Evolutionary conservation across 495 filamentous ascomycete genomes (phyloP).

Genomic region (Tuber microsphaerosporum): DNA sequence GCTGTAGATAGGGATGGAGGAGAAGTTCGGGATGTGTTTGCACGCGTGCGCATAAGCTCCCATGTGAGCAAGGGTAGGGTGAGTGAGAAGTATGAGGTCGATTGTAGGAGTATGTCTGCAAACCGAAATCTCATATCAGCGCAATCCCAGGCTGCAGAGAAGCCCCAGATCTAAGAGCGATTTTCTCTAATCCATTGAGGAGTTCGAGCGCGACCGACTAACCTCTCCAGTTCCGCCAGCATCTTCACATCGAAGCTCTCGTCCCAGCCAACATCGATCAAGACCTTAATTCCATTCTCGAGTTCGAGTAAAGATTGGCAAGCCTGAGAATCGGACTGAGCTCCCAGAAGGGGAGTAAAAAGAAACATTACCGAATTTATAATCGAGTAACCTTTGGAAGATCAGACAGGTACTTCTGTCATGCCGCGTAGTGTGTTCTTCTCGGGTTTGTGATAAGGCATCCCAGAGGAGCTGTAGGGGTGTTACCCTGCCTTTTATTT

Average conservation of each 20-base stretch:
- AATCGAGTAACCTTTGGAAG: neutral
- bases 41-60: conserved; percentile 95
- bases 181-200: neutral
- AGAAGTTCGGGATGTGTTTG: conserved; percentile 88
- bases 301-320: conserved; percentile 93
- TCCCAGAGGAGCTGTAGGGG: neutral
- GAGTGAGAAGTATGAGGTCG: conserved; percentile 88
- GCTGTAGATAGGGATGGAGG: conserved; percentile 89
- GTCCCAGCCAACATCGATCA: conserved; percentile 95
- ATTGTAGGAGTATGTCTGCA: conserved; percentile 56
- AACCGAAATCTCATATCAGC: conserved; percentile 4
- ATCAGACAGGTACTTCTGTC: neutral
- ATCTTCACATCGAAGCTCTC: conserved; percentile 73
- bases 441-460: neutral
- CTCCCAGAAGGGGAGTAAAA: conserved; percentile 86
- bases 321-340: conserved; percentile 74
- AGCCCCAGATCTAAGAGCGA: neutral
- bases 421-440: neutral
- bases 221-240: conserved; percentile 84
- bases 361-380: conserved; percentile 66
- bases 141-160: conserved; percentile 1
- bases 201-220: conserved; percentile 41
- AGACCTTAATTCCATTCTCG: conserved; percentile 89
- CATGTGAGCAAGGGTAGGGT: conserved; percentile 82
- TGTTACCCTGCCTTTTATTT: neutral